These are phyloP conservation scores for Trichoderma erinaceum DNA, from an alignment of 495 filamentous ascomycete species.

Conservation along the genomic window DNA sequence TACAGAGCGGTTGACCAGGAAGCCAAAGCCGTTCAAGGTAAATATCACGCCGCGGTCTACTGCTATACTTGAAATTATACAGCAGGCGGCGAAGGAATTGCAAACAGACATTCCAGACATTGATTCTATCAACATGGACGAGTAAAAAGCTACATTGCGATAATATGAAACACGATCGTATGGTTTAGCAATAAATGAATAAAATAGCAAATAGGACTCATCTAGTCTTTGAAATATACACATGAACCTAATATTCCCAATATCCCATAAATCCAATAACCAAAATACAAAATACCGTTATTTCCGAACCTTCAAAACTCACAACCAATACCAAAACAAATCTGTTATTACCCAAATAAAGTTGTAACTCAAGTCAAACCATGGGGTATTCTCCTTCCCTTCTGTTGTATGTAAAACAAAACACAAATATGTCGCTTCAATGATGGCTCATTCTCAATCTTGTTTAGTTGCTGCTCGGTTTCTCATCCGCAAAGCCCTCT, in stretches of 20 bases:
- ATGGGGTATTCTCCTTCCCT: neutral
- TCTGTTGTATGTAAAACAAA: neutral
- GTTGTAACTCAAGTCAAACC: too few relatives aligned
- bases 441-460: neutral
- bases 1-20: conserved; percentile 47
- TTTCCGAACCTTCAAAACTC: too few relatives aligned
- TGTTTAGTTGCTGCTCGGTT: neutral
- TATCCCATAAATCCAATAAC: too few relatives aligned
- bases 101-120: neutral
- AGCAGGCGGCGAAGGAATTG: conserved; percentile 39
- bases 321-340: too few relatives aligned
- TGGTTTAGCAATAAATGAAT: too few relatives aligned
- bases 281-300: too few relatives aligned
- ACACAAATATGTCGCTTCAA: neutral
- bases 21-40: conserved; percentile 48
- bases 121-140: neutral
- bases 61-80: conserved; percentile 45
- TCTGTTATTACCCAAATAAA: too few relatives aligned
- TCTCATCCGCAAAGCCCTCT: neutral
- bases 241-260: too few relatives aligned
- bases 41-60: conserved; percentile 43
- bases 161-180: too few relatives aligned
- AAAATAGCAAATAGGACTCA: too few relatives aligned
- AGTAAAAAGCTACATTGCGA: neutral
- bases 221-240: too few relatives aligned